These are phyloP conservation scores for Aspergillus proliferans DNA, from an alignment of 2,329 filamentous ascomycete species.

Conservation along the genomic window DNA sequence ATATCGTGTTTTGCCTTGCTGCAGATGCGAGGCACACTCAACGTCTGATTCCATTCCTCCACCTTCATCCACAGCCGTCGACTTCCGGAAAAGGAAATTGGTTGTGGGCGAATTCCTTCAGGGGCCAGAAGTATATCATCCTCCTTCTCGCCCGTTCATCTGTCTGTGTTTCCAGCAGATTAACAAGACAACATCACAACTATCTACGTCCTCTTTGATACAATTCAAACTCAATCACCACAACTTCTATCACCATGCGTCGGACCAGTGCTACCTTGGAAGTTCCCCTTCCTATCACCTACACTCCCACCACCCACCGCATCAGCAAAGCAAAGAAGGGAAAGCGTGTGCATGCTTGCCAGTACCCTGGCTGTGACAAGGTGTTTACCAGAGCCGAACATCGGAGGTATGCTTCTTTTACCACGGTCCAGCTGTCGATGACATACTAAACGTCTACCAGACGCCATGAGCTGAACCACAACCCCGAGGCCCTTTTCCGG, in stretches of 20 bases:
- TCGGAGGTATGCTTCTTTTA: constrained; percentile 25
- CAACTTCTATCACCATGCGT: constrained; percentile 21
- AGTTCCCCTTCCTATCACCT: constrained; percentile 33
- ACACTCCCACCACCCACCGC: constrained; percentile 45
- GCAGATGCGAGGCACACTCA: no score
- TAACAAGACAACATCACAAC: background rate
- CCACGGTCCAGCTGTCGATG: background rate
- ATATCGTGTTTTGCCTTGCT: no score
- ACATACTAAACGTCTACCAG: constrained; percentile 14
- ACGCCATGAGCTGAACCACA: constrained; percentile 48
- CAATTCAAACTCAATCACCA: background rate
- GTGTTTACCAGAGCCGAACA: constrained; percentile 48
- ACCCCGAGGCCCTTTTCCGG: constrained; percentile 40
- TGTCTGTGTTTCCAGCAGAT: background rate
- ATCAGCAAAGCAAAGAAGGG: constrained; percentile 50
- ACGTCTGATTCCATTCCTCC: no score
- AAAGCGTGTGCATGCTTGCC: constrained; percentile 45
- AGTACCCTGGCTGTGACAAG: constrained; percentile 44
- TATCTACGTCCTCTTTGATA: background rate
- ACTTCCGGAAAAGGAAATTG: no score
- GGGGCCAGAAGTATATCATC: background rate
- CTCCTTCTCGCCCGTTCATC: background rate
- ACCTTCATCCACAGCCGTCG: no score
- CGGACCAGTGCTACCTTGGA: constrained; percentile 23
- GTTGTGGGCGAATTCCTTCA: background rate